Evolutionary conservation across 2,329 filamentous ascomycete genomes (phyloP).

Genomic region (Arthrinium phaeospermum): DNA sequence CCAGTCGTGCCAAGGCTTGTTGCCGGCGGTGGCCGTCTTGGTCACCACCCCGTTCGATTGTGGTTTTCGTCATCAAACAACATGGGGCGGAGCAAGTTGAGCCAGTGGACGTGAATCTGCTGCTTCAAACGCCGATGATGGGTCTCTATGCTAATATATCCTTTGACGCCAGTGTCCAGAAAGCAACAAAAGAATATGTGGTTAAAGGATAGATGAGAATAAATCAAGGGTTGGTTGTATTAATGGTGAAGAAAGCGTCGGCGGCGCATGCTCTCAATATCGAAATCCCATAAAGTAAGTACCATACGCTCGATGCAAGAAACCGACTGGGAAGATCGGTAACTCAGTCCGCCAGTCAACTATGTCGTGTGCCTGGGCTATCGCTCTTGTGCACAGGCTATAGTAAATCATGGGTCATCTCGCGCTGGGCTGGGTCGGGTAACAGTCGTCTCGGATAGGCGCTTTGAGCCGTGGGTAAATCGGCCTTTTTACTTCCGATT

Average conservation of each 20-base stretch:
- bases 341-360: background rate
- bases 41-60: background rate
- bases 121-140: constrained; percentile 19
- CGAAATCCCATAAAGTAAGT: constrained; percentile 3
- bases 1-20: background rate
- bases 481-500: constrained; percentile 53
- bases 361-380: background rate
- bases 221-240: constrained; percentile 15
- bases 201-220: constrained; percentile 18
- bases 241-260: constrained; percentile 18
- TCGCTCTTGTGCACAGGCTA: background rate
- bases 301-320: constrained; percentile 9
- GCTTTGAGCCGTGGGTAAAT: constrained; percentile 1
- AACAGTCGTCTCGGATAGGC: constrained; percentile 9
- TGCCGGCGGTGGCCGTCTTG: background rate
- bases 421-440: constrained; percentile 7
- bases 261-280: constrained; percentile 11
- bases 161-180: constrained; percentile 38
- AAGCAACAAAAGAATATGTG: constrained; percentile 27
- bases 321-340: background rate
- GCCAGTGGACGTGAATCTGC: constrained; percentile 31
- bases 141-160: constrained; percentile 41
- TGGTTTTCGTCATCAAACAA: background rate
- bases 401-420: background rate
- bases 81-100: constrained; percentile 9